These are phyloP conservation scores for Naematelia encephala DNA, from an alignment of 768 basidiomycete genomes.

Conservation along the genomic window DNA sequence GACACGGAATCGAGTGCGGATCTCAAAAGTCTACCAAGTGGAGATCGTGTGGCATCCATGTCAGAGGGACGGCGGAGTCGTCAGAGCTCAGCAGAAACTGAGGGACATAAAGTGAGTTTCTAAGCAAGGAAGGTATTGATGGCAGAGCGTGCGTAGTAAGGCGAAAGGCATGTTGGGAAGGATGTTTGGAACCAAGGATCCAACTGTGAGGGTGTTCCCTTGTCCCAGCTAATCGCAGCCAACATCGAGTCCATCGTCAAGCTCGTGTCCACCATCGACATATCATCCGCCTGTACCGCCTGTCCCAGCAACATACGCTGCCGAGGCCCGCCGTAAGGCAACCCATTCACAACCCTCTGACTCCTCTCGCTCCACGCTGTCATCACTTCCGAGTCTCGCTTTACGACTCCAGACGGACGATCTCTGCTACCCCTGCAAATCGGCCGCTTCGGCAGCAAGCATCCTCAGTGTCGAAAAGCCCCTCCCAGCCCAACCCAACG, in stretches of 20 bases:
- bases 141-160: constrained; percentile 39
- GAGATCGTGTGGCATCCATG: constrained; percentile 21
- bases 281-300: constrained; percentile 24
- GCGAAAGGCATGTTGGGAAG: constrained; percentile 45
- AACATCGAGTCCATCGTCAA: constrained; percentile 4
- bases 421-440: constrained; percentile 5
- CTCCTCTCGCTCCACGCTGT: no score
- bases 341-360: not conserved
- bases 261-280: not conserved
- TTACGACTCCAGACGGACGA: constrained; percentile 1
- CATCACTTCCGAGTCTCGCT: not conserved
- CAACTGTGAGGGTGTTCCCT: not conserved
- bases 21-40: constrained; percentile 14
- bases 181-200: constrained; percentile 37
- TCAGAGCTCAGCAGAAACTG: not conserved
- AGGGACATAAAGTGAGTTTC: not conserved
- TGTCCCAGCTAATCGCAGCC: constrained; percentile 6
- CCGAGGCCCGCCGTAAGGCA: not conserved
- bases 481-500: not conserved
- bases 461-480: constrained; percentile 7
- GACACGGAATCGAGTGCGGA: constrained; percentile 14
- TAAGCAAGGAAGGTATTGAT: not conserved
- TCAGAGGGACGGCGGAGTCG: constrained; percentile 8
- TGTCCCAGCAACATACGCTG: constrained; percentile 16
- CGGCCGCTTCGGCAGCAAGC: constrained; percentile 14